Percentiles rank a stretch among this genome's conserved stretches.
These are phyloP conservation scores for Sequoiadendron giganteum DNA, from an alignment of 75 land plant genomes.

Conservation along the genomic window DNA sequence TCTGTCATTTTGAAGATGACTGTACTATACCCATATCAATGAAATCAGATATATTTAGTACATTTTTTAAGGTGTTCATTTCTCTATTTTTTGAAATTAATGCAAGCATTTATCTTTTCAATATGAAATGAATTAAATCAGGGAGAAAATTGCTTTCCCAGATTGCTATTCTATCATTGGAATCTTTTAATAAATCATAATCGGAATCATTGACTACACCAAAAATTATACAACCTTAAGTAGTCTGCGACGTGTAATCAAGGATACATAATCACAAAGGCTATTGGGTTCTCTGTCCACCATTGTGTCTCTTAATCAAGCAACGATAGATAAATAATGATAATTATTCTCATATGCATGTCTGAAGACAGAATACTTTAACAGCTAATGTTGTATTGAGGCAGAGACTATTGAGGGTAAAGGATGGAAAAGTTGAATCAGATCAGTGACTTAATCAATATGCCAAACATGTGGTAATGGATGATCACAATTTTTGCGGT, in stretches of 20 bases:
- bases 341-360: not conserved
- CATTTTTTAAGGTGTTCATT: not conserved
- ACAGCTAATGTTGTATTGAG: not conserved
- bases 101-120: not conserved
- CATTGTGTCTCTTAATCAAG: not conserved
- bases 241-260: not conserved
- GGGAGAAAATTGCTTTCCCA: not conserved
- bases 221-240: too few relatives aligned
- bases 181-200: too few relatives aligned
- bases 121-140: not conserved
- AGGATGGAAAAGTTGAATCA: not conserved
- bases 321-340: not conserved
- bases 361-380: not conserved
- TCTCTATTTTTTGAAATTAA: not conserved
- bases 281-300: not conserved
- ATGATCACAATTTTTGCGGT: not conserved
- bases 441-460: too few relatives aligned
- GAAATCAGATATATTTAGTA: not conserved
- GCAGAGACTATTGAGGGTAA: not conserved
- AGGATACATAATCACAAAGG: not conserved
- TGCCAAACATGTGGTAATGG: not conserved
- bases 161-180: not conserved
- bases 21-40: slow-evolving; percentile 8
- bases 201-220: not conserved
- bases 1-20: slow-evolving; percentile 1